These are phyloP conservation scores for Thermoascus crustaceus DNA, from an alignment of 2,329 filamentous ascomycete genomes.

Conservation along the genomic window DNA sequence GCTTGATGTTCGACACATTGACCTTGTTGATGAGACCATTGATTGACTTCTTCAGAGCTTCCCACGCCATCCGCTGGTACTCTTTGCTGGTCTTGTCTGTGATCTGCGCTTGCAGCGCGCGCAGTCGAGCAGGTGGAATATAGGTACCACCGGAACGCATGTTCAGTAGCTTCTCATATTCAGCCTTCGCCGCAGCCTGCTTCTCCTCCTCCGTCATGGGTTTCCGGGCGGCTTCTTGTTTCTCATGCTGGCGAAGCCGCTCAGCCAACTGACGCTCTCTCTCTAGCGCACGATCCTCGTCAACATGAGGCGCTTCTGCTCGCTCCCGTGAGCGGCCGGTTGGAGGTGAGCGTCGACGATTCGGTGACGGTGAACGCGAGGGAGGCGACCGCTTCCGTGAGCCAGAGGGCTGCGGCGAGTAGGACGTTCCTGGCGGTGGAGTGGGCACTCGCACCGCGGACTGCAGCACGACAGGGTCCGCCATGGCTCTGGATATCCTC, in stretches of 20 bases:
- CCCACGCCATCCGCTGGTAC: conserved; percentile 98
- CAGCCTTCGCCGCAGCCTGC: conserved; percentile 78
- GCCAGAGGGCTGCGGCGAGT: conserved; percentile 40
- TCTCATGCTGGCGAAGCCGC: conserved; percentile 45
- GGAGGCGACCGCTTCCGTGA: conserved; percentile 51
- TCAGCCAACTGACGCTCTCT: conserved; percentile 45
- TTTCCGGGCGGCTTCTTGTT: conserved; percentile 41
- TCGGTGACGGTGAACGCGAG: conserved; percentile 46
- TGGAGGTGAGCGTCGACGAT: conserved; percentile 42
- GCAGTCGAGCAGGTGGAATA: conserved; percentile 82
- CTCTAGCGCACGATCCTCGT: conserved; percentile 42
- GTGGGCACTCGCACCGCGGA: conserved; percentile 54
- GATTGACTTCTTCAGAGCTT: conserved; percentile 96
- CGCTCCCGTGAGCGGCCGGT: conserved; percentile 24
- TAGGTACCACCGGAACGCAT: conserved; percentile 95
- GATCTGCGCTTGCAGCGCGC: conserved; percentile 90
- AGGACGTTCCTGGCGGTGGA: conserved; percentile 42
- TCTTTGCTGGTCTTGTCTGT: conserved; percentile 94
- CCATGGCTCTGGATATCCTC: conserved; percentile 22
- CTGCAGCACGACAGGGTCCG: conserved; percentile 41
- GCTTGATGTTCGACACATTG: conserved; percentile 96
- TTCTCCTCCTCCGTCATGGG: conserved; percentile 70
- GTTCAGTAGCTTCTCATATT: conserved; percentile 84
- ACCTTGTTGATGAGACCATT: conserved; percentile 99
- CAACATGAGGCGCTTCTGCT: conserved; percentile 40